Evolutionary conservation across 2,329 filamentous ascomycete species (phyloP).

Genomic region (Botrytis fragariae): DNA sequence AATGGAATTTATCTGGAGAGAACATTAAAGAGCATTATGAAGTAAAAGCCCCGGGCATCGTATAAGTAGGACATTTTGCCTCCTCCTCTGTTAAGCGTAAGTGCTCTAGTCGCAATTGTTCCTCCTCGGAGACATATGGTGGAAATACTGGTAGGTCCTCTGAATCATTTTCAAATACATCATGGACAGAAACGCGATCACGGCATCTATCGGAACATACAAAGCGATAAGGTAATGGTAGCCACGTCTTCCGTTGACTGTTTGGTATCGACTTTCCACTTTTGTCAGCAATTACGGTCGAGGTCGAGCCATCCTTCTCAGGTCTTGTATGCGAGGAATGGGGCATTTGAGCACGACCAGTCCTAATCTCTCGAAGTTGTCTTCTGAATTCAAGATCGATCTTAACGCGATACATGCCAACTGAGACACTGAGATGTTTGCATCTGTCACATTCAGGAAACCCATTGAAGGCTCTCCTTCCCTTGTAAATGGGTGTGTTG

Average conservation of each 20-base stretch:
- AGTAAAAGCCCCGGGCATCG: constrained; percentile 8
- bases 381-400: constrained; percentile 8
- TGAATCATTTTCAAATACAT: constrained; percentile 10
- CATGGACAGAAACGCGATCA: not conserved
- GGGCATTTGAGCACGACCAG: not conserved
- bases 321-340: not conserved
- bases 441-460: constrained; percentile 4
- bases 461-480: not conserved
- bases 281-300: too few relatives aligned
- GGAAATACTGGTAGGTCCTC: not conserved
- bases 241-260: not conserved
- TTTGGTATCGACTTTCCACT: not conserved
- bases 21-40: not conserved
- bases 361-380: constrained; percentile 10
- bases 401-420: not conserved
- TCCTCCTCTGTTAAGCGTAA: not conserved
- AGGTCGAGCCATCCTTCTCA: not conserved
- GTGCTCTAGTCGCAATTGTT: not conserved
- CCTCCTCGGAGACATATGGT: not conserved
- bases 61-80: not conserved
- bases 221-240: constrained; percentile 5
- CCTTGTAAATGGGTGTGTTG: not conserved
- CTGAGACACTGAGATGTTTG: fast-evolving
- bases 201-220: not conserved
- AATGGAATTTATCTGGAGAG: not conserved